Percentiles rank a stretch among this genome's conserved stretches.
phyloP scores from a whole-genome alignment of 306 rosid species.

The Cyamopsis tetragonoloba region DNA sequence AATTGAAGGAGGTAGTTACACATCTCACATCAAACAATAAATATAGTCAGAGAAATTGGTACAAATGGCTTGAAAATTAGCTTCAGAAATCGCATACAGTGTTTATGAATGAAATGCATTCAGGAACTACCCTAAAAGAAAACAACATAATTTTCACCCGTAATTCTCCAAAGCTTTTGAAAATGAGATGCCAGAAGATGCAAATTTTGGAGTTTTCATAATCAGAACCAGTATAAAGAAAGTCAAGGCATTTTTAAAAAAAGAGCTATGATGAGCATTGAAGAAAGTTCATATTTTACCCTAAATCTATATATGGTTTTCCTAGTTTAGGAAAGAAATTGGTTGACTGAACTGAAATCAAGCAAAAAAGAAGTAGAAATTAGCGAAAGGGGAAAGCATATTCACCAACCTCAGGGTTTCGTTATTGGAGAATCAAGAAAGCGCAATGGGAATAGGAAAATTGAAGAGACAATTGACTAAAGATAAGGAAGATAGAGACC shows the following conservation, averaged over 20 bases:
- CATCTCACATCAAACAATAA: slow-evolving; percentile 25
- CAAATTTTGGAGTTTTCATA: neutral
- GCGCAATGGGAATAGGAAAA: neutral
- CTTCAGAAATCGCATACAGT: neutral
- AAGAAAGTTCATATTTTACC: slow-evolving; percentile 6
- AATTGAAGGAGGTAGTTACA: slow-evolving; percentile 25
- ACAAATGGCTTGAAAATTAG: neutral
- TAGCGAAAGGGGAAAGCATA: slow-evolving; percentile 6
- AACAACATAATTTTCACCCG: slow-evolving; percentile 11
- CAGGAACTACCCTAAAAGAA: slow-evolving; percentile 16
- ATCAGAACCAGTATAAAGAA: slow-evolving; percentile 8
- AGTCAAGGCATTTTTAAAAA: slow-evolving; percentile 14
- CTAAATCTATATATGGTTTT: neutral
- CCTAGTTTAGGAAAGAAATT: slow-evolving; percentile 22
- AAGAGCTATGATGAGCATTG: slow-evolving; percentile 3
- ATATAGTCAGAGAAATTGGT: neutral
- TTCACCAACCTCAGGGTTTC: slow-evolving; percentile 7
- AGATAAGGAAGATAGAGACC: slow-evolving; percentile 40
- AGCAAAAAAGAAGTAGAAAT: slow-evolving; percentile 9
- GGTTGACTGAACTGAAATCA: slow-evolving; percentile 16
- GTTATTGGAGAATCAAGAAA: slow-evolving; percentile 14
- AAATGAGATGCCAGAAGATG: neutral
- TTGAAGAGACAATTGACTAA: slow-evolving; percentile 26
- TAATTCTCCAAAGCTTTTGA: slow-evolving; percentile 11
- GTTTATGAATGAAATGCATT: neutral